These are phyloP conservation scores for Hippophae rhamnoides DNA, from an alignment of 306 rosid species.

Conservation along the genomic window DNA sequence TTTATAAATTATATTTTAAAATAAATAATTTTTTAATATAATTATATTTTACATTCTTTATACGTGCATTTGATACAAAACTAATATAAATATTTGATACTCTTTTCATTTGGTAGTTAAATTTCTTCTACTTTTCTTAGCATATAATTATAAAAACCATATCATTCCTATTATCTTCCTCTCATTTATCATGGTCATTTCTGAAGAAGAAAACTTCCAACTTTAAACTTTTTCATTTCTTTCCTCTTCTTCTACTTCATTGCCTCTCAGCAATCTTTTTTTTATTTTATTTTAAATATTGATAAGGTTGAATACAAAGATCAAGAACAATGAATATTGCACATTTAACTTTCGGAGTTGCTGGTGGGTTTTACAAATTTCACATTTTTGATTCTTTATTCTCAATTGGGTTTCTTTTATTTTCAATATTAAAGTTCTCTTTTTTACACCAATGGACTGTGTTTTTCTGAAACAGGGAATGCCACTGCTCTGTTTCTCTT, in stretches of 20 bases:
- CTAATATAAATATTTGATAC: no score
- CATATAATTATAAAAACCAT: no score
- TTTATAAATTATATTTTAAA: no score
- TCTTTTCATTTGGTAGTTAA: no score
- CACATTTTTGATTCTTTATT: not conserved
- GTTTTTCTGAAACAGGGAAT: constrained; percentile 47
- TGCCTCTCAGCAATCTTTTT: not conserved
- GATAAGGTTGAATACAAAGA: not conserved
- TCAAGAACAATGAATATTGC: constrained; percentile 34
- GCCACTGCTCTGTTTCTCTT: constrained; percentile 85
- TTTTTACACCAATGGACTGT: constrained; percentile 1
- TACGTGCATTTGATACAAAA: no score
- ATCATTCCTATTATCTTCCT: no score
- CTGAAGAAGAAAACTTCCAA: not conserved
- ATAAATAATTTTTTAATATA: no score
- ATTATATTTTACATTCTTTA: no score
- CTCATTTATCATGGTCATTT: not conserved
- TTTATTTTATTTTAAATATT: not conserved
- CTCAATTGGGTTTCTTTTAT: not conserved
- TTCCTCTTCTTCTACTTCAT: not conserved
- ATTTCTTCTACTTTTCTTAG: no score
- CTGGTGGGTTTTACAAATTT: constrained; percentile 38
- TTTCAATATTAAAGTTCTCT: not conserved
- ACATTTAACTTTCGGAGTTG: constrained; percentile 64
- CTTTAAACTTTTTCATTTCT: not conserved